Conservation (phyloP, 108 stramenopile genomes). For the Pseudonitzschia multistriata region DNA sequence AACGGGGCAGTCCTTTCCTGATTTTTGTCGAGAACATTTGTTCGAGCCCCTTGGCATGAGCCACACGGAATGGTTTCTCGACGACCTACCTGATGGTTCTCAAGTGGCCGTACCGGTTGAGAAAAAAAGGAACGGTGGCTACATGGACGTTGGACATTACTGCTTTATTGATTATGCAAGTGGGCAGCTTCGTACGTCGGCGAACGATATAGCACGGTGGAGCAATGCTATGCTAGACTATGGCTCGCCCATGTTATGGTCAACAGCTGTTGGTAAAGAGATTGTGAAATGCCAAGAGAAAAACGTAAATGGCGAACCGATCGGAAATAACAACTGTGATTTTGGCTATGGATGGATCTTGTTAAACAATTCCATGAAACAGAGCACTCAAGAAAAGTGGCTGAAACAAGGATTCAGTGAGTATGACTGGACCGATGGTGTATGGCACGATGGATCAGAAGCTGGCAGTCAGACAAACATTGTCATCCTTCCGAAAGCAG, state of each 20-base stretch:
- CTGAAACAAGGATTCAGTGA: background rate
- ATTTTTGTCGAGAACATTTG: slow-evolving; percentile 16
- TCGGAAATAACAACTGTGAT: slow-evolving; percentile 3
- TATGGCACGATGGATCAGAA: slow-evolving; percentile 17
- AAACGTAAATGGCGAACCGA: background rate
- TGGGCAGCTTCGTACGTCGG: slow-evolving; percentile 19
- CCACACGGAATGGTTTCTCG: slow-evolving; percentile 25
- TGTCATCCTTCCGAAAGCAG: slow-evolving; percentile 21
- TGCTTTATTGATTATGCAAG: slow-evolving; percentile 31
- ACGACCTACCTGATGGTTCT: slow-evolving; percentile 4
- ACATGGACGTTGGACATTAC: slow-evolving; percentile 24
- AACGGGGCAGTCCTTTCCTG: slow-evolving; percentile 4
- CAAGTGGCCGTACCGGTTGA: slow-evolving; percentile 19
- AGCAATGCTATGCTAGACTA: slow-evolving; percentile 15
- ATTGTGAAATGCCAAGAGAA: slow-evolving; percentile 14
- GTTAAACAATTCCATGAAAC: background rate
- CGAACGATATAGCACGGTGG: slow-evolving; percentile 13
- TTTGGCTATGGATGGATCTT: slow-evolving; percentile 19
- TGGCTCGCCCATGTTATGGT: slow-evolving; percentile 24
- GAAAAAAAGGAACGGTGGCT: background rate
- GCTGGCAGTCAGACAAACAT: slow-evolving; percentile 22
- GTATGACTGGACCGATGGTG: slow-evolving; percentile 24
- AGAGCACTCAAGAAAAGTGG: background rate
- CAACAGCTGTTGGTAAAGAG: background rate
- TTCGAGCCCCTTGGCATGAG: slow-evolving; percentile 28